Conservation (phyloP, 2,329 filamentous ascomycete genomes). For the Magnaporthiopsis rhizophila region DNA sequence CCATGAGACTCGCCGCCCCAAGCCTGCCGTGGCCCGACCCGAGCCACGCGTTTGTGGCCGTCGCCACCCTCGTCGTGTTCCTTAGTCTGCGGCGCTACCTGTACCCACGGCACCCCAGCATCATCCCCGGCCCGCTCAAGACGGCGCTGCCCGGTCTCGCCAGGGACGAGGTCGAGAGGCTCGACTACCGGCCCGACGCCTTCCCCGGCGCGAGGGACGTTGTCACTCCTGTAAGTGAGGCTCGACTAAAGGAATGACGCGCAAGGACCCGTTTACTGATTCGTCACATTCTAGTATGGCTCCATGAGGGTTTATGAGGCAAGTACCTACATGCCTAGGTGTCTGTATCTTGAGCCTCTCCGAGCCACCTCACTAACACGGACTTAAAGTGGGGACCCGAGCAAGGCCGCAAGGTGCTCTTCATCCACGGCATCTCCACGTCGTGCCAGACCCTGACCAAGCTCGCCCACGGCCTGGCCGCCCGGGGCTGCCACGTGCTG, state of each 20-base stretch:
- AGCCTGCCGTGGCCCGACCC: background rate
- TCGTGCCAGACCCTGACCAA: conserved; percentile 65
- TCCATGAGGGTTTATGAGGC: conserved; percentile 66
- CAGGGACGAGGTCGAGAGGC: conserved; percentile 15
- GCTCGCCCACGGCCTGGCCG: conserved; percentile 58
- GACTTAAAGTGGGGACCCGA: conserved; percentile 57
- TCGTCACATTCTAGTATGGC: conserved; percentile 45
- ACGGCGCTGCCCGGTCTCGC: conserved; percentile 17
- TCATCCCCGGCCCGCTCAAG: conserved; percentile 23
- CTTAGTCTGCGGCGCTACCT: conserved; percentile 15
- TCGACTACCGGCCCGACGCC: conserved; percentile 55
- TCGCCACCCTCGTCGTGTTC: conserved; percentile 15
- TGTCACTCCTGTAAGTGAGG: conserved; percentile 45
- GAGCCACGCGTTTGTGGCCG: conserved; percentile 10
- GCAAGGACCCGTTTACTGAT: too few relatives aligned
- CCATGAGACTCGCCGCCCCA: background rate
- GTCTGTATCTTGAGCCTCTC: background rate
- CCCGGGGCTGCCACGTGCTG: conserved; percentile 67
- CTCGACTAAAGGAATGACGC: too few relatives aligned
- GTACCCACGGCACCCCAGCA: conserved; percentile 15
- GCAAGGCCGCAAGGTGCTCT: conserved; percentile 62
- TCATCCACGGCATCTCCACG: conserved; percentile 80
- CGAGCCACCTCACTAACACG: background rate
- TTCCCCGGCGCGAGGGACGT: conserved; percentile 70
- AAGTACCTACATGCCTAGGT: background rate